Conservation (phyloP, 805 yeast species). For the Clavispora vitiphila region DNA sequence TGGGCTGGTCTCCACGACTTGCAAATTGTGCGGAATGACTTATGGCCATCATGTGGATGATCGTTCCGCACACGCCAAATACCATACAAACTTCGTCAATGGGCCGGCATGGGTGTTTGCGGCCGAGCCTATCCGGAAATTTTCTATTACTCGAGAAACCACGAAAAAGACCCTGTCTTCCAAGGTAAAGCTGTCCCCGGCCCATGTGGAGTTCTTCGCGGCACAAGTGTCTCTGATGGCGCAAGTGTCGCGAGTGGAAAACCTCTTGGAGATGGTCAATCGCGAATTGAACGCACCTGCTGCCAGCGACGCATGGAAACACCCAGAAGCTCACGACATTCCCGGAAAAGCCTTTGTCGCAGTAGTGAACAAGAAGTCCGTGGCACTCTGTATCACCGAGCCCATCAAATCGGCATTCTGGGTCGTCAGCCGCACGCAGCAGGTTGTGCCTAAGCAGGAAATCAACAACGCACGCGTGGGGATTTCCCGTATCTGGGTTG, state of each 20-base stretch:
- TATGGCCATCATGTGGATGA: conserved; percentile 36
- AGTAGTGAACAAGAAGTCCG: conserved; percentile 40
- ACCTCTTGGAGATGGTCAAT: conserved; percentile 50
- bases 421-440: conserved; percentile 53
- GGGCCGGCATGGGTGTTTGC: conserved; percentile 42
- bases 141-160: not conserved
- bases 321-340: not conserved
- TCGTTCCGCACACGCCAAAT: conserved; percentile 42
- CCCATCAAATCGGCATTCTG: conserved; percentile 45
- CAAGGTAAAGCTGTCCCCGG: not conserved
- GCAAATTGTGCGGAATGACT: conserved; percentile 52
- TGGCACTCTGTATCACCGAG: conserved; percentile 57
- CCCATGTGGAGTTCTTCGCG: not conserved
- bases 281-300: conserved; percentile 53
- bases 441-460: conserved; percentile 42
- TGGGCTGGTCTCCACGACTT: conserved; percentile 20
- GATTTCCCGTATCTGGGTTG: conserved; percentile 41
- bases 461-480: conserved; percentile 33
- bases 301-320: conserved; percentile 31
- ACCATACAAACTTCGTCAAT: conserved; percentile 44
- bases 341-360: conserved; percentile 42
- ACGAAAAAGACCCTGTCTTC: conserved; percentile 17
- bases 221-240: conserved; percentile 5
- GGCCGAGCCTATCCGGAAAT: not conserved
- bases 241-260: conserved; percentile 23